These are phyloP conservation scores for Aspergillus clavatus DNA, from an alignment of 2,329 filamentous ascomycete genomes.

Conservation along the genomic window DNA sequence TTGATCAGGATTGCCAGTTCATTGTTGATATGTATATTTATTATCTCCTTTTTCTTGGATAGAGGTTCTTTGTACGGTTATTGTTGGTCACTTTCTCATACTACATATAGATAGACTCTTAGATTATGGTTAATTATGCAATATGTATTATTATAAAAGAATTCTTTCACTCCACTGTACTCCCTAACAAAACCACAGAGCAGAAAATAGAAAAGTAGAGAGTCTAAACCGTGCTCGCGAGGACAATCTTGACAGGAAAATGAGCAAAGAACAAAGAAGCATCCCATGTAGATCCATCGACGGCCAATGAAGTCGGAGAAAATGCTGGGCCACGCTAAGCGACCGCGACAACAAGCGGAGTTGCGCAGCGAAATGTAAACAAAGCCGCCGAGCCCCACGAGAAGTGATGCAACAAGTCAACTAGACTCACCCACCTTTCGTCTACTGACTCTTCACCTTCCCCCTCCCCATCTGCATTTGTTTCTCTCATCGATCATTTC, in stretches of 20 bases:
- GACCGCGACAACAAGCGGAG: not conserved
- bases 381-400: conserved; percentile 16
- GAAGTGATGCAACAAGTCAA: too few relatives aligned
- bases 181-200: not conserved
- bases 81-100: not conserved
- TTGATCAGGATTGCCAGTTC: conserved; percentile 3
- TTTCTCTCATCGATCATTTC: too few relatives aligned
- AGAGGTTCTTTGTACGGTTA: conserved; percentile 5
- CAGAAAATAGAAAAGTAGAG: not conserved
- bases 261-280: not conserved
- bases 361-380: conserved; percentile 18
- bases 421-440: too few relatives aligned
- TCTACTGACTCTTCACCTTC: too few relatives aligned
- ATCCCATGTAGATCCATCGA: not conserved
- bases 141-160: conserved; percentile 1
- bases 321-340: not conserved
- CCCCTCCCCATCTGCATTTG: conserved; percentile 5
- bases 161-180: not conserved
- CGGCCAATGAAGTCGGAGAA: not conserved
- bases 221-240: not conserved
- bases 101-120: conserved; percentile 10
- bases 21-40: conserved; percentile 4
- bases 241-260: too few relatives aligned
- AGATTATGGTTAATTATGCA: conserved; percentile 5
- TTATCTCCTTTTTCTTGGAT: not conserved